Conservation (phyloP, 805 yeast species). For the Sungouiozyma intestinalis region DNA sequence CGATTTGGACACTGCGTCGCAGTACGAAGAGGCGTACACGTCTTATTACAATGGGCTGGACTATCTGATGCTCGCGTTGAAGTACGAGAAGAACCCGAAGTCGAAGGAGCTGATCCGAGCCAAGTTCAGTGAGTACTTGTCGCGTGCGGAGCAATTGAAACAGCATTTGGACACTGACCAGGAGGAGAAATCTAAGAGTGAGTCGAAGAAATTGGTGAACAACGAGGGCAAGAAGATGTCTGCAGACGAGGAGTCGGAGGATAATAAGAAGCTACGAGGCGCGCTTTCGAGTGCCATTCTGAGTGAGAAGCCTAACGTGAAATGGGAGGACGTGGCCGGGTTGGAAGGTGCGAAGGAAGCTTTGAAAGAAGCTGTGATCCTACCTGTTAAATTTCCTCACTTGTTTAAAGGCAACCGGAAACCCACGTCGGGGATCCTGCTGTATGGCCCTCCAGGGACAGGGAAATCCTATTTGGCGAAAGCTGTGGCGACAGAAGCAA, state of each 20-base stretch:
- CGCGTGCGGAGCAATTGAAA: slow-evolving; percentile 89
- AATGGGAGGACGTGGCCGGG: slow-evolving; percentile 95
- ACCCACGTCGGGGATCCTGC: slow-evolving; percentile 81
- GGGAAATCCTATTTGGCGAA: slow-evolving; percentile 96
- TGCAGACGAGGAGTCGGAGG: slow-evolving; percentile 58
- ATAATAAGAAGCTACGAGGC: slow-evolving; percentile 78
- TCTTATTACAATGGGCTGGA: slow-evolving; percentile 88
- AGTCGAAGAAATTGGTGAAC: slow-evolving; percentile 32
- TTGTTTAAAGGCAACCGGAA: slow-evolving; percentile 88
- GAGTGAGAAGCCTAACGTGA: slow-evolving; percentile 83
- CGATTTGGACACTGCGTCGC: slow-evolving; percentile 82
- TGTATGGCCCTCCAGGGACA: slow-evolving; percentile 94
- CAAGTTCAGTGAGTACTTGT: slow-evolving; percentile 81
- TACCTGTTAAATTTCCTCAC: slow-evolving; percentile 95
- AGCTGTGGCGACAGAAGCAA: slow-evolving; percentile 98
- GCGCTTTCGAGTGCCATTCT: slow-evolving; percentile 88
- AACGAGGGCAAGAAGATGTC: slow-evolving; percentile 35
- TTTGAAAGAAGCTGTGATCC: slow-evolving; percentile 89
- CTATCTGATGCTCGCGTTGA: slow-evolving; percentile 89
- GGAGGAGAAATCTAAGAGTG: slow-evolving; percentile 41
- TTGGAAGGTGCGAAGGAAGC: slow-evolving; percentile 93
- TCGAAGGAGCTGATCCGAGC: slow-evolving; percentile 82
- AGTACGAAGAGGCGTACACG: slow-evolving; percentile 89
- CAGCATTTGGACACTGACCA: slow-evolving; percentile 67
- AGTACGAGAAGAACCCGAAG: slow-evolving; percentile 84